phyloP scores from a whole-genome alignment of 73 alveolate species.

The Paramecium biaurelia region DNA sequence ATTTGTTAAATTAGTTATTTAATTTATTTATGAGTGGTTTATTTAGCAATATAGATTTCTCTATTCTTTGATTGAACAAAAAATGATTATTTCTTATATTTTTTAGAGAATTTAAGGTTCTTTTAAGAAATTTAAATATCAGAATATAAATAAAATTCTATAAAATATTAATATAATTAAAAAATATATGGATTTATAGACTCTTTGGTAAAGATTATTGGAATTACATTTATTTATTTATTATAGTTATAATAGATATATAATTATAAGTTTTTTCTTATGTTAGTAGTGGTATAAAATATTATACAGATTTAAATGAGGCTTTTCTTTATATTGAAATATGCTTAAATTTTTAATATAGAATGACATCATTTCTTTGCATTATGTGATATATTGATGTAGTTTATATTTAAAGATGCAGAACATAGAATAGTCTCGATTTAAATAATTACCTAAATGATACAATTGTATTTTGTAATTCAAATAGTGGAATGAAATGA shows the following conservation, averaged over 20 bases:
- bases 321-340: neutral
- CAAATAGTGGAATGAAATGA: neutral
- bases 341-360: neutral
- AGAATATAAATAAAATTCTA: neutral
- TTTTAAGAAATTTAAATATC: neutral
- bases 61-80: neutral
- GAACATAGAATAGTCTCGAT: neutral
- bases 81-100: no score
- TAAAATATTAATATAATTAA: no score
- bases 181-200: neutral
- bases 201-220: neutral
- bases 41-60: neutral
- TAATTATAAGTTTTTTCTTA: neutral
- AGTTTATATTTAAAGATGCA: neutral
- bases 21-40: no score
- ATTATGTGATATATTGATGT: neutral
- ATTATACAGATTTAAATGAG: neutral
- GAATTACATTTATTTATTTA: neutral
- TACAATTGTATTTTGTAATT: neutral
- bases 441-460: neutral
- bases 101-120: neutral
- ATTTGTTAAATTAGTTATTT: no score
- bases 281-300: neutral
- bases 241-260: neutral
- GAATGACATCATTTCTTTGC: neutral